A percentile compares a stretch with the other conserved stretches of the same genome.
Conservation (phyloP, 176 grass and related monocot genomes). For the Oryza rufipogon region DNA sequence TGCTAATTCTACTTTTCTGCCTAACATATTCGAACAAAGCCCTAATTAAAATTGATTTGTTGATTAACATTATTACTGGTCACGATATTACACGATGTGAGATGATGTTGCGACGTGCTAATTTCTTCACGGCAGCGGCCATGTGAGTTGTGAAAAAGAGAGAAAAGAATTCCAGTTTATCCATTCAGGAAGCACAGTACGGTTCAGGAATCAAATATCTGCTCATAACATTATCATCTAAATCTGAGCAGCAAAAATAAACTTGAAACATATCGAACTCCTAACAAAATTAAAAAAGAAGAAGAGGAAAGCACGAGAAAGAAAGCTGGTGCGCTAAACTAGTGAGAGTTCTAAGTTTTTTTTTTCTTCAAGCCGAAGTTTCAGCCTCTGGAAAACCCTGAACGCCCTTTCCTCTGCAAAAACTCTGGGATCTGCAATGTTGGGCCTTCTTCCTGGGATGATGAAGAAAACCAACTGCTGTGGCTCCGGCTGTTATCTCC, state of each 20-base stretch:
- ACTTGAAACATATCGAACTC: not conserved
- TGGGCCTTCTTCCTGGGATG: conserved; percentile 59
- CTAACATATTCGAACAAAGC: too few relatives aligned
- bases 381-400: conserved; percentile 59
- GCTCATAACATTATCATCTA: conserved; percentile 20
- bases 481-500: conserved; percentile 38
- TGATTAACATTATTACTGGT: not conserved
- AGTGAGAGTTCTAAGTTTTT: not conserved
- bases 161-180: not conserved
- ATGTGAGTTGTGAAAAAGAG: not conserved
- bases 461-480: conserved; percentile 40
- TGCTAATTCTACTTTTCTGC: not conserved
- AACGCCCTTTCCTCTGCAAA: conserved; percentile 64
- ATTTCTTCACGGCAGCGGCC: not conserved
- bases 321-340: conserved; percentile 8
- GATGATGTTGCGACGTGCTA: too few relatives aligned
- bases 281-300: not conserved
- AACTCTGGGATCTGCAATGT: conserved; percentile 75
- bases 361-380: not conserved
- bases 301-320: not conserved
- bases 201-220: conserved; percentile 13
- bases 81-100: too few relatives aligned
- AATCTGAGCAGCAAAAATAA: conserved; percentile 12
- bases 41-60: not conserved
- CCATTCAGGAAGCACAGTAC: not conserved